These are phyloP conservation scores for Calonectria leucothoes DNA, from an alignment of 2,329 filamentous ascomycete genomes.

Conservation along the genomic window DNA sequence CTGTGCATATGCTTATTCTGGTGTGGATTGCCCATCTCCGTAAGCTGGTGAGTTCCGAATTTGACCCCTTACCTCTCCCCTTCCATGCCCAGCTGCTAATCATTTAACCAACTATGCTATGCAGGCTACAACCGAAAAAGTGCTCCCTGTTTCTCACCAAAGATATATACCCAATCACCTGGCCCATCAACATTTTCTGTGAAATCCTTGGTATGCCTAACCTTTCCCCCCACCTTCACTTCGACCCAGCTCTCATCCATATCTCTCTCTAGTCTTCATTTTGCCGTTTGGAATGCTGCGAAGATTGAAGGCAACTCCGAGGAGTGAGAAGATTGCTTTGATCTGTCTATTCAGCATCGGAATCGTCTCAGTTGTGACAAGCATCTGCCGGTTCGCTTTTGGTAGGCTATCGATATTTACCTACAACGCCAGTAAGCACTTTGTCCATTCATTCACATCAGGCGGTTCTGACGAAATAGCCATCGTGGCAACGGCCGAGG, in stretches of 20 bases:
- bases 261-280: neutral
- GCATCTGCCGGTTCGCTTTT: neutral
- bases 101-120: neutral
- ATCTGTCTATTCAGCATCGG: neutral
- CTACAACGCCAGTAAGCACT: neutral
- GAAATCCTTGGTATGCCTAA: neutral
- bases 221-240: neutral
- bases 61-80: neutral
- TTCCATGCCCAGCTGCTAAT: neutral
- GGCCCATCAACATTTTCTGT: neutral
- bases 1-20: neutral
- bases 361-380: neutral
- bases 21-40: neutral
- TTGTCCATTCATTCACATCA: neutral
- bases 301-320: neutral
- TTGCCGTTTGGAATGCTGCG: neutral
- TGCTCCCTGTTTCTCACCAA: neutral
- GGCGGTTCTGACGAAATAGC: neutral
- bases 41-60: neutral
- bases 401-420: neutral
- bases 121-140: neutral
- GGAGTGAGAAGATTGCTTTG: neutral
- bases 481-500: neutral
- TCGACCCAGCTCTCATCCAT: neutral
- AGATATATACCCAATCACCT: neutral